A percentile compares a stretch with the other conserved stretches of the same genome.
Conservation (phyloP, 768 basidiomycete species). For the Terana coerulea region DNA sequence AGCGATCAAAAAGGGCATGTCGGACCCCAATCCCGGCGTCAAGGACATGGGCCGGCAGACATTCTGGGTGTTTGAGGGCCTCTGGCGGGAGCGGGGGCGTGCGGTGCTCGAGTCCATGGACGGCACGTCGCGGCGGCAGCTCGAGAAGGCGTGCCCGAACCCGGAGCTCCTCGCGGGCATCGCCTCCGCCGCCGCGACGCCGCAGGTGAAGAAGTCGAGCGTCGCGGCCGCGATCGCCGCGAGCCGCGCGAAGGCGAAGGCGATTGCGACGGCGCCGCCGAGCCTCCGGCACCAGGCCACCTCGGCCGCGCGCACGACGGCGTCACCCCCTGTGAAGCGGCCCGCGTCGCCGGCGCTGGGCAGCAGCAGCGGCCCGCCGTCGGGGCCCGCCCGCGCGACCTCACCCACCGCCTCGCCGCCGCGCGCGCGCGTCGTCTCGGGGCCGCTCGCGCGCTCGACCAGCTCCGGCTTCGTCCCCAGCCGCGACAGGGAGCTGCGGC, state of each 20-base stretch:
- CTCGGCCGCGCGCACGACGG: conserved; percentile 55
- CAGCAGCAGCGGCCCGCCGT: conserved; percentile 20
- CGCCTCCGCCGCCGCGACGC: conserved; percentile 48
- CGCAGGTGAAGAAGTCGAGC: conserved; percentile 69
- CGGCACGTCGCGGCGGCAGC: conserved; percentile 63
- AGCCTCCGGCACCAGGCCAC: conserved; percentile 79
- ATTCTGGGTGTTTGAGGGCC: conserved; percentile 77
- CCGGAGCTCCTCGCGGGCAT: conserved; percentile 37
- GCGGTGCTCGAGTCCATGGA: conserved; percentile 68
- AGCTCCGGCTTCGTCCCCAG: conserved; percentile 18
- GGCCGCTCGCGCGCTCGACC: conserved; percentile 20
- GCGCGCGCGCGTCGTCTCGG: conserved; percentile 14
- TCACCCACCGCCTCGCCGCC: conserved; percentile 19
- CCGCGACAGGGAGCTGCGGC: background rate
- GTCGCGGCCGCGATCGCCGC: conserved; percentile 87
- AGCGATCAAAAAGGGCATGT: conserved; percentile 65
- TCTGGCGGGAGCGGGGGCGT: conserved; percentile 73
- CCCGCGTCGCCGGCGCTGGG: conserved; percentile 35
- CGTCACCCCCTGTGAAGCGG: conserved; percentile 38
- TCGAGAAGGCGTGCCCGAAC: conserved; percentile 82
- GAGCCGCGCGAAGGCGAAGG: conserved; percentile 83
- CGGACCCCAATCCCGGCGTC: conserved; percentile 77
- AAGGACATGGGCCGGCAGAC: conserved; percentile 64
- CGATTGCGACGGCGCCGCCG: conserved; percentile 78
- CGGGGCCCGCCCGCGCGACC: conserved; percentile 18